phyloP scores from a whole-genome alignment of 768 basidiomycete species.

The Russula sp. region DNA sequence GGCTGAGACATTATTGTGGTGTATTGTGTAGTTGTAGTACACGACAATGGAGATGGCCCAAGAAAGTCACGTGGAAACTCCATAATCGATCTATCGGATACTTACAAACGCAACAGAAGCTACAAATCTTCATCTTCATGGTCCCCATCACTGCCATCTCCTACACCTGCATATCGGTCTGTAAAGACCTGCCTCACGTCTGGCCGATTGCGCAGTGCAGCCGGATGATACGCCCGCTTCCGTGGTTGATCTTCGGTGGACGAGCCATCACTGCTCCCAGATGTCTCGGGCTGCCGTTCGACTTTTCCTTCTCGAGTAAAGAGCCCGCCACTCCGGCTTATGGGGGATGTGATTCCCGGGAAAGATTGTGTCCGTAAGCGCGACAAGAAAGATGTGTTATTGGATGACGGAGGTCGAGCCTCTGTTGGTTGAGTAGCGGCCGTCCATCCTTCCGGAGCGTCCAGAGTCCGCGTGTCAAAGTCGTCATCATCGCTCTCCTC shows the following conservation, averaged over 20 bases:
- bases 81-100: not conserved
- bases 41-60: no score
- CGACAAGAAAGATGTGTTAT: slow-evolving; percentile 12
- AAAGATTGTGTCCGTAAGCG: slow-evolving; percentile 22
- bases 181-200: slow-evolving; percentile 17
- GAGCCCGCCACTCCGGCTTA: slow-evolving; percentile 3
- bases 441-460: slow-evolving; percentile 6
- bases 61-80: no score
- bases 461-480: slow-evolving; percentile 12
- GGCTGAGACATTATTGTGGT: slow-evolving; percentile 1
- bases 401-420: not conserved
- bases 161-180: not conserved
- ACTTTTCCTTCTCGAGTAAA: slow-evolving; percentile 1
- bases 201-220: slow-evolving; percentile 3
- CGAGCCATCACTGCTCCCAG: slow-evolving; percentile 20
- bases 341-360: slow-evolving; percentile 10
- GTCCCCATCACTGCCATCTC: slow-evolving; percentile 7
- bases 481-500: slow-evolving; percentile 23
- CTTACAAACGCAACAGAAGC: not conserved
- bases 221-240: not conserved
- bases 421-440: slow-evolving; percentile 6
- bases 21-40: no score
- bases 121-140: slow-evolving; percentile 15
- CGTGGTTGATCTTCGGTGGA: slow-evolving; percentile 10
- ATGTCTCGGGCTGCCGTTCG: slow-evolving; percentile 4